A percentile compares a stretch with the other conserved stretches of the same genome.
Evolutionary conservation across 2,329 filamentous ascomycete species (phyloP).

Genomic region (Fusarium camptoceras): DNA sequence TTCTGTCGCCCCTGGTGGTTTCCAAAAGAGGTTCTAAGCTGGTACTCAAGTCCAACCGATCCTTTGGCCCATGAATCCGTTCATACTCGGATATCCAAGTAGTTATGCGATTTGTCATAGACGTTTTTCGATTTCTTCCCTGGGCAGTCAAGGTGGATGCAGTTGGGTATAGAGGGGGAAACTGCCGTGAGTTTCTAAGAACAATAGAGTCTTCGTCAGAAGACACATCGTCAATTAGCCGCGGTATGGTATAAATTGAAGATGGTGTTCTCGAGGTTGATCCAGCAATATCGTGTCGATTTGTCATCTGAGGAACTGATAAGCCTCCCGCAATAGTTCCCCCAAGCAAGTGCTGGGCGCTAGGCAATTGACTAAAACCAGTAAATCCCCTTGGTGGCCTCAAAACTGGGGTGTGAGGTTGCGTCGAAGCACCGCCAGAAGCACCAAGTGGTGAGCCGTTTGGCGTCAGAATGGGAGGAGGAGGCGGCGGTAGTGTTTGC

Average conservation of each 20-base stretch:
- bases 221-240: conserved; percentile 33
- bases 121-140: conserved; percentile 43
- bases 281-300: conserved; percentile 7
- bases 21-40: conserved; percentile 13
- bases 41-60: conserved; percentile 18
- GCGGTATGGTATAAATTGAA: conserved; percentile 42
- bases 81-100: conserved; percentile 51
- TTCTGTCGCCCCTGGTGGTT: conserved; percentile 19
- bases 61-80: conserved; percentile 43
- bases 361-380: conserved; percentile 8
- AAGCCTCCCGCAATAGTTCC: background rate
- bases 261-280: conserved; percentile 34
- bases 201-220: conserved; percentile 47
- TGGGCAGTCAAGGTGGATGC: conserved; percentile 37
- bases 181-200: conserved; percentile 49
- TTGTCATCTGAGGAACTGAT: background rate
- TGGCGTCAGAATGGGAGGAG: background rate
- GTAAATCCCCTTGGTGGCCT: conserved; percentile 7
- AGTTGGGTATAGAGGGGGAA: conserved; percentile 51
- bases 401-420: background rate
- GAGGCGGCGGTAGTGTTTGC: conserved; percentile 11
- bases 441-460: background rate
- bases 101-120: conserved; percentile 51
- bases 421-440: background rate
- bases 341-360: background rate